Evolutionary conservation across 176 grass and related monocot genomes (phyloP), one percentile per base, ranked within the genome.

Genomic region (Miscanthus lutarioriparius): DNA sequence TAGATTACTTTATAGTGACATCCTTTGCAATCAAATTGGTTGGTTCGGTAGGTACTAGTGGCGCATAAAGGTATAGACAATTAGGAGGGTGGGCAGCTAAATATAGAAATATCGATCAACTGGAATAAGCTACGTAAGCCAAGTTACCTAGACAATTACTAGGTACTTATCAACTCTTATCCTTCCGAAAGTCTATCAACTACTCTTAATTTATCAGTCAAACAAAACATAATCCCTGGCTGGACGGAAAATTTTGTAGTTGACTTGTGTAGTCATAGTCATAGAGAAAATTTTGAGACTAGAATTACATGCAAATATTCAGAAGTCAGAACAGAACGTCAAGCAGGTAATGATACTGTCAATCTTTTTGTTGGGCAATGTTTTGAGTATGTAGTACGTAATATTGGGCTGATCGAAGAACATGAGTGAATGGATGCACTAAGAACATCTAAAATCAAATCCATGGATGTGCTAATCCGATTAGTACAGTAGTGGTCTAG

Each of bases 41-140:
- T 79, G 49, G 38, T 78, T 44, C 38, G 84, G 78, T 90, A 87
- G 84, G 80, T 90, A 48, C 22, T 74, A 41, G 74, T 79, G 88
- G 22, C 77, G 32, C 70, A 47, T 44, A 26, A 86, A 70, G 48
- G 49, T 14, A 28, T 82, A 38, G 12, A 59, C 0, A 76, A 82
- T 27, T 70, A 62, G 72, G 44, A 78, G 44, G 74, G 74, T 83
- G 88, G 74, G 73, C 58, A 83, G 76, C 67, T 74, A 82, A 74
- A 67, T 53, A 79, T 75, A 79, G 77, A 85, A 85, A 81, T n/a
- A 36, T 65, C 19, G 33, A 26, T 64, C 6, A 43, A 22, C 63
- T 32, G 58, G 15, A 22, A 72, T 77, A 68, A 78, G 49, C n/a
- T 58, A 74, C 59, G 26, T 81, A 47, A 43, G 41, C 62, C 11